phyloP scores from a whole-genome alignment of 2,329 filamentous ascomycete species.

The Trichoderma simmonsii region DNA sequence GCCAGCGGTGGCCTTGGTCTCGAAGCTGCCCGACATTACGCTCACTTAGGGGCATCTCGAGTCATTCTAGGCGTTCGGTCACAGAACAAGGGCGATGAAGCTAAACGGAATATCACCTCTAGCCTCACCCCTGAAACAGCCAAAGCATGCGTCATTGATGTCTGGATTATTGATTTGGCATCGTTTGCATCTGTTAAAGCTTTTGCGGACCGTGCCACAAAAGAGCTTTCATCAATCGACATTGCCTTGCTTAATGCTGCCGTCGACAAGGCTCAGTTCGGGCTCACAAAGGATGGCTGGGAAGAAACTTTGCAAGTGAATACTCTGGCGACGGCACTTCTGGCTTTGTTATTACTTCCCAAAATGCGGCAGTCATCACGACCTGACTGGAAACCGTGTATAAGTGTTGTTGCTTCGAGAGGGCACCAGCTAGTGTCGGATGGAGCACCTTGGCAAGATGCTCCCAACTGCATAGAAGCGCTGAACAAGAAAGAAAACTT shows the following conservation, averaged over 20 bases:
- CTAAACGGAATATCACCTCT: constrained; percentile 1
- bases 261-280: constrained; percentile 21
- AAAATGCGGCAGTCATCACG: constrained; percentile 17
- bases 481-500: constrained; percentile 1
- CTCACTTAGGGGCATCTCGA: constrained; percentile 29
- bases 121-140: not conserved
- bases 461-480: not conserved
- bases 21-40: constrained; percentile 38
- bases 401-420: constrained; percentile 15
- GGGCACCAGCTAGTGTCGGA: constrained; percentile 6
- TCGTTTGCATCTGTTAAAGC: constrained; percentile 11
- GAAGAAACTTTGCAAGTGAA: constrained; percentile 57
- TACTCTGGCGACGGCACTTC: constrained; percentile 51
- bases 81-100: not conserved
- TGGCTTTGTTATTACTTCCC: constrained; percentile 46
- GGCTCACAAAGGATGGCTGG: constrained; percentile 39
- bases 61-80: constrained; percentile 9
- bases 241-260: constrained; percentile 32
- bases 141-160: not conserved
- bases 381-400: constrained; percentile 10
- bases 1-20: constrained; percentile 38
- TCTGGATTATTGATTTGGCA: constrained; percentile 5
- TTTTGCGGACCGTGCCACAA: not conserved
- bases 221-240: constrained; percentile 21
- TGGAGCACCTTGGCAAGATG: not conserved